Evolutionary conservation across 306 rosid species (phyloP).

Genomic region (Rosa chinensis): DNA sequence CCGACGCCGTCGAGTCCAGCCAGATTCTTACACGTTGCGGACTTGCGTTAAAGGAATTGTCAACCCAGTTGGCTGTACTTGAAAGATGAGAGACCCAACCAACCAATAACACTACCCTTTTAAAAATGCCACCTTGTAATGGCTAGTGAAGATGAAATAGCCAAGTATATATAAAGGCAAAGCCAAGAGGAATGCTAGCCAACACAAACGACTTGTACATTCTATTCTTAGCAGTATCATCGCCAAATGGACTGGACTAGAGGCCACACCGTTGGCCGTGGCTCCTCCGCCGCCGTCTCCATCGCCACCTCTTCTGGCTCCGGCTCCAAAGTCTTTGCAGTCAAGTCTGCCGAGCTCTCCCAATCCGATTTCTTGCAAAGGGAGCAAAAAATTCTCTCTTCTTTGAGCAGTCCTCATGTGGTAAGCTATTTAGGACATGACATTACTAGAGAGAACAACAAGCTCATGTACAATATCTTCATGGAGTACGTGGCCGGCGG

Average conservation of each 20-base stretch:
- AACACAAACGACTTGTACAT: constrained; percentile 4
- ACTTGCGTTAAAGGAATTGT: constrained; percentile 39
- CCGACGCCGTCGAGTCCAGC: constrained; percentile 31
- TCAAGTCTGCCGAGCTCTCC: constrained; percentile 63
- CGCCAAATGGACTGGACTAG: constrained; percentile 73
- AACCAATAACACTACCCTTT: constrained; percentile 45
- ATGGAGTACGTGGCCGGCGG: constrained; percentile 73
- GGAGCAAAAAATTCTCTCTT: constrained; percentile 62
- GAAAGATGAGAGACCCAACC: constrained; percentile 49
- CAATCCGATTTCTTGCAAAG: constrained; percentile 47
- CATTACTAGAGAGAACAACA: constrained; percentile 50
- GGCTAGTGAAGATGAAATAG: neutral
- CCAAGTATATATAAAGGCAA: constrained; percentile 9
- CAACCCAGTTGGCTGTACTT: constrained; percentile 33
- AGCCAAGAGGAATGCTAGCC: constrained; percentile 7
- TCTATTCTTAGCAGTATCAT: constrained; percentile 8
- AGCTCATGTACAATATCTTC: constrained; percentile 60
- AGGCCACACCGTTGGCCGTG: constrained; percentile 66
- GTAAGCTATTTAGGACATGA: constrained; percentile 65
- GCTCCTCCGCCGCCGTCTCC: constrained; percentile 79
- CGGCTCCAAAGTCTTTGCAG: constrained; percentile 43
- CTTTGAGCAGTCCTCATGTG: constrained; percentile 54
- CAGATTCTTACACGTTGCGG: constrained; percentile 46
- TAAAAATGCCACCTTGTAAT: constrained; percentile 7
- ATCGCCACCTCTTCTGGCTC: constrained; percentile 37